Conservation (phyloP, 163 green algal genomes). For the Chloromonas sp. region DNA sequence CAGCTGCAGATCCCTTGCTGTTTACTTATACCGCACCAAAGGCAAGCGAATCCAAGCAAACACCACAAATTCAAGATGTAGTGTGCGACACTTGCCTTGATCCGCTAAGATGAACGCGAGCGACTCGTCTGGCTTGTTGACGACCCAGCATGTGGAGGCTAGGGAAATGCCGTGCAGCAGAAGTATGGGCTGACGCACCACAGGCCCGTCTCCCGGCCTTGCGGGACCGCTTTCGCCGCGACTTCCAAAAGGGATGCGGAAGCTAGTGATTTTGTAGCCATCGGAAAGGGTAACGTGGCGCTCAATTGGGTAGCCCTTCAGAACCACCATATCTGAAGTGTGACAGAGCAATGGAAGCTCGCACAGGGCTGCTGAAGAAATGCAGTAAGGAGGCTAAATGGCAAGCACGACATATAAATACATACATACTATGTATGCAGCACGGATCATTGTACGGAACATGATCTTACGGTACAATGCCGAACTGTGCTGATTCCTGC, state of each 20-base stretch:
- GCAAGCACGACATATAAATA: too few species aligned
- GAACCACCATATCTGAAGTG: constrained; percentile 3
- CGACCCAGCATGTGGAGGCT: constrained; percentile 30
- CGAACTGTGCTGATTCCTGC: too few species aligned
- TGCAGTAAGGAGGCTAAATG: too few species aligned
- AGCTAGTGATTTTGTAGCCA: constrained; percentile 26
- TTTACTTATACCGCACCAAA: too few species aligned
- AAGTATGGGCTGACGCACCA: constrained; percentile 25
- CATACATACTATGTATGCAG: too few species aligned
- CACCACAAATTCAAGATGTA: neutral
- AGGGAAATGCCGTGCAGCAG: constrained; percentile 44
- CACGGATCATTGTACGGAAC: too few species aligned
- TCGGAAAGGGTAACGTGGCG: constrained; percentile 7
- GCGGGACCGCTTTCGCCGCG: neutral
- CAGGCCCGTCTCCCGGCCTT: neutral
- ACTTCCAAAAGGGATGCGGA: constrained; percentile 23
- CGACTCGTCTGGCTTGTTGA: neutral
- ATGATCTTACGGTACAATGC: too few species aligned
- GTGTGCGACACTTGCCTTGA: neutral
- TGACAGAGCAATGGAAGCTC: too few species aligned
- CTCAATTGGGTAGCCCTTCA: constrained; percentile 23
- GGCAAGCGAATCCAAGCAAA: too few species aligned
- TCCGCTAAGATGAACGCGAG: constrained; percentile 5
- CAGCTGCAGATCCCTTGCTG: too few species aligned
- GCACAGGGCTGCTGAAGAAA: too few species aligned